phyloP scores from a whole-genome alignment of 139 green algal genomes.

The Coelastrella sp. region DNA sequence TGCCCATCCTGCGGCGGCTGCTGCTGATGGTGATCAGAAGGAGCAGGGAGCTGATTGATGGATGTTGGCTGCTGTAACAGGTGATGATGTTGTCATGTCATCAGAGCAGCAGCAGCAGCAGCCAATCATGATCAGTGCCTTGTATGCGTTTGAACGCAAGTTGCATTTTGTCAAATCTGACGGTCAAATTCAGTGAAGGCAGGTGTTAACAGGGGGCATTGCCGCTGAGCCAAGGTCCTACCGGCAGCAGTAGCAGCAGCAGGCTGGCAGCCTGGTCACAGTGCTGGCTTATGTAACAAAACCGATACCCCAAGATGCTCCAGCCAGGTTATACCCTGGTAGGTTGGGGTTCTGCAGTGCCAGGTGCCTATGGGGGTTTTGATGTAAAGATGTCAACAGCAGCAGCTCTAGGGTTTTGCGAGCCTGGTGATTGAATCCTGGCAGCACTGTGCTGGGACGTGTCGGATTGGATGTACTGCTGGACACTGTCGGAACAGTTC shows the following conservation, averaged over 20 bases:
- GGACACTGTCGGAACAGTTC: too few relatives aligned
- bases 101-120: not conserved
- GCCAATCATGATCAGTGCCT: conserved; percentile 4
- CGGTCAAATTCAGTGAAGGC: conserved; percentile 41
- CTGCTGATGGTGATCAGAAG: not conserved
- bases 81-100: not conserved
- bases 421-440: conserved; percentile 40
- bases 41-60: not conserved
- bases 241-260: conserved; percentile 12
- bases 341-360: conserved; percentile 25
- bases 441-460: conserved; percentile 19
- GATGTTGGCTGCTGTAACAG: not conserved
- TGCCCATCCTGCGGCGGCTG: not conserved
- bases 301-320: conserved; percentile 9
- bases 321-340: conserved; percentile 26
- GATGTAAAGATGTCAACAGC: conserved; percentile 8
- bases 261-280: not conserved
- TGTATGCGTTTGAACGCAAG: conserved; percentile 13
- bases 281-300: conserved; percentile 38
- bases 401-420: conserved; percentile 24
- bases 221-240: conserved; percentile 10
- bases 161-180: too few relatives aligned
- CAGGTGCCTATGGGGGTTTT: not conserved
- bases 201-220: conserved; percentile 48
- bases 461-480: conserved; percentile 34